phyloP scores from a whole-genome alignment of 2,329 filamentous ascomycete genomes.

The Emericellopsis atlantica region DNA sequence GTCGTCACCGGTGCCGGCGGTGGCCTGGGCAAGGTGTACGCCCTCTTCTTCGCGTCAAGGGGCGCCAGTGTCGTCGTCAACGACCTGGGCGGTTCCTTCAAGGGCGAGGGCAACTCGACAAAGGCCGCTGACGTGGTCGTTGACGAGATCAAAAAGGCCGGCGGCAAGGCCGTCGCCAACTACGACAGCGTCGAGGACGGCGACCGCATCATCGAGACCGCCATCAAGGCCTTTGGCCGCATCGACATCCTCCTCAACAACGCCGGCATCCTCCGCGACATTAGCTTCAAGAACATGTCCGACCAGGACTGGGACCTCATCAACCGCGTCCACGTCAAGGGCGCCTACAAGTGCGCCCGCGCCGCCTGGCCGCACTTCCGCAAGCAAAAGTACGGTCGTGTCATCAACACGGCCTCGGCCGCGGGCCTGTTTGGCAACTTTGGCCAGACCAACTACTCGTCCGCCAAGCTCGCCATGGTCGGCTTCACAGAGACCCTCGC shows the following conservation, averaged over 20 bases:
- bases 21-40: conserved; percentile 70
- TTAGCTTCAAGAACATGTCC: conserved; percentile 98
- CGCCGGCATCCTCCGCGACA: conserved; percentile 84
- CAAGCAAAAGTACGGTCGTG: conserved; percentile 94
- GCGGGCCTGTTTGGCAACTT: conserved; percentile 93
- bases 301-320: conserved; percentile 95
- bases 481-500: conserved; percentile 96
- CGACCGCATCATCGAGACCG: conserved; percentile 86
- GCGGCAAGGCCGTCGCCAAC: conserved; percentile 94
- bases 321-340: conserved; percentile 82
- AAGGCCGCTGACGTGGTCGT: conserved; percentile 81
- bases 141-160: conserved; percentile 70
- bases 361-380: conserved; percentile 96
- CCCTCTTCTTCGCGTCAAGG: conserved; percentile 80
- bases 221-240: conserved; percentile 69
- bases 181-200: conserved; percentile 92
- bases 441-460: conserved; percentile 93
- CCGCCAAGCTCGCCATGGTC: conserved; percentile 88
- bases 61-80: conserved; percentile 95
- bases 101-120: conserved; percentile 77
- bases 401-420: conserved; percentile 96
- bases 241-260: conserved; percentile 97
- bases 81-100: conserved; percentile 85
- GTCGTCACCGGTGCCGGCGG: conserved; percentile 74
- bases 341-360: conserved; percentile 87